Evolutionary conservation across 345 rosid genomes (phyloP).

Genomic region (Balakata baccata): DNA sequence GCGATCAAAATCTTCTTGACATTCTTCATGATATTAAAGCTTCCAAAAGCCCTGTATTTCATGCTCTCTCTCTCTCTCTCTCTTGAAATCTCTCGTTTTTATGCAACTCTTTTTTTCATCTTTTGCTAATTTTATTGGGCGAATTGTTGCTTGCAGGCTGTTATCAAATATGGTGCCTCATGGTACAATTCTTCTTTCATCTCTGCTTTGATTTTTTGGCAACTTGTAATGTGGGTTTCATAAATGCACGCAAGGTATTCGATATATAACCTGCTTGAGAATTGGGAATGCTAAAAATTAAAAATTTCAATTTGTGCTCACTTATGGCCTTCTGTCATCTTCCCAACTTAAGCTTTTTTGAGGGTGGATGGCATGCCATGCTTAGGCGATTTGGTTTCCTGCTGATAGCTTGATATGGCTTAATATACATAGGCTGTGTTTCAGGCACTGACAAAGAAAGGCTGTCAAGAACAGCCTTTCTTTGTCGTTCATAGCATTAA

Average conservation of each 20-base stretch:
- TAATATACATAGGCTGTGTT: background rate
- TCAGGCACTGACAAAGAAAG: background rate
- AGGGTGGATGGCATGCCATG: too few relatives aligned
- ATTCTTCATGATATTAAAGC: slow-evolving; percentile 47
- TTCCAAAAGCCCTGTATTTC: slow-evolving; percentile 44
- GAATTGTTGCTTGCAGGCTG: slow-evolving; percentile 35
- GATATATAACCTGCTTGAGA: slow-evolving; percentile 35
- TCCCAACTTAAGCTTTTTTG: too few relatives aligned
- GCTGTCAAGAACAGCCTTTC: background rate
- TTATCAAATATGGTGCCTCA: slow-evolving; percentile 63
- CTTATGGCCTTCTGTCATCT: too few relatives aligned
- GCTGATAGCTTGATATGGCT: too few relatives aligned
- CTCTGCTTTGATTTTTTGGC: background rate
- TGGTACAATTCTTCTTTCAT: slow-evolving; percentile 33
- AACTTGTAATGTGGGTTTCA: background rate
- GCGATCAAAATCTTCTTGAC: slow-evolving; percentile 39
- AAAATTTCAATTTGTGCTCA: too few relatives aligned
- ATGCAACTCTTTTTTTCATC: background rate
- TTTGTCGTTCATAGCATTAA: background rate
- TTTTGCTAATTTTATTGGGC: background rate
- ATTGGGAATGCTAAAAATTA: background rate
- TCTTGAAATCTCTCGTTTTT: background rate
- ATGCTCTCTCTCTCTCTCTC: background rate
- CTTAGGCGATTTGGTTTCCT: too few relatives aligned
- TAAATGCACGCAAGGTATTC: slow-evolving; percentile 42